Base-by-base conservation (phyloP, 495 filamentous ascomycete species). In the Penicillium verhagenii region DNA sequence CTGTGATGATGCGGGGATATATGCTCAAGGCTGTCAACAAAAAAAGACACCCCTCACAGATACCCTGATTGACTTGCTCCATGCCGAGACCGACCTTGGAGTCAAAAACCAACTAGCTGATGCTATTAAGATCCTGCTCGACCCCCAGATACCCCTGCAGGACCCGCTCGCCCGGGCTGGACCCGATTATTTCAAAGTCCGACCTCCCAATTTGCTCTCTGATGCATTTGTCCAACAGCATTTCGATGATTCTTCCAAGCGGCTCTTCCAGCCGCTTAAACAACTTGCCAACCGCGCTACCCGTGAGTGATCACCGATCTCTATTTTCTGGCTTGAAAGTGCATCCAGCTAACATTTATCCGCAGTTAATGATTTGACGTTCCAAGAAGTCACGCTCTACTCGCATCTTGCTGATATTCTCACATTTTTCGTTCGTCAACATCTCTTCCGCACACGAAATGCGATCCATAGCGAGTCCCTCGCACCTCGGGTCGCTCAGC, bases 81-180 rank as follows among this genome's bases (percentile, higher is more conserved):
- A 97, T 33, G 86, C 91, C 2, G 95, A 98, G 70, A 84, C 86
- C 4, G 94, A 98, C 69, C 78, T 97, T 11, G 94, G 94, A 0
- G 91, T 97, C 54, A 96, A 96, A 75, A 91, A 91, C 24, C 95
- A 97, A 66, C 87, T 97, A 62, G 90, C 94, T 10, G 94, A 98
- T 72, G 90, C 94, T 23, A 88, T 98, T 66, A 97, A 96, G 71
- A 86, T 97, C 18, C 77, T 98, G 21, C 81, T 97, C 16, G 95
- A 97, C 62, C 91, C 91, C n/a, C 83, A 85, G 49, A 81, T 83
- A 39, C 71, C 75, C 43, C 47, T 78, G 55, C 77, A 77, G 56
- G 91, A 96, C 50, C 73, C 79, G 47, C 76, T 90, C 63, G 73
- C 74, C 52, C 88, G 89, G 67, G 78, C 79, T 55, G 85, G 86